Base-by-base conservation (phyloP, 1,139 yeast species). In the Yamadazyma triangularis region DNA sequence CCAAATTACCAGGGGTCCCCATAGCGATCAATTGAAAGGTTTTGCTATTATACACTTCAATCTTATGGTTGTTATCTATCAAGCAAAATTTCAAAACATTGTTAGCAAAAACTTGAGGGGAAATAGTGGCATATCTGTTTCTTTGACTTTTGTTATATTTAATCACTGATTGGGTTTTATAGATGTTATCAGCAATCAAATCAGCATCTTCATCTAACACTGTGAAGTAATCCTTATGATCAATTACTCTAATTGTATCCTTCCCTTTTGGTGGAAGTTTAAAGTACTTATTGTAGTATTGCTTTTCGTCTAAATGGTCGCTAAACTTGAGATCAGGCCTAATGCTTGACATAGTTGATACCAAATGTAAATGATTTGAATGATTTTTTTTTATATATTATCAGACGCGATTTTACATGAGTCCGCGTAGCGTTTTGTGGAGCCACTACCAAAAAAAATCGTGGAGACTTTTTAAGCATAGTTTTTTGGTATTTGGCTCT, bases 1-100 rank as follows among this genome's bases (percentile, higher is more conserved):
- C 86, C 31, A 88, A 64, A 53, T 91, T 89, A 4, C 98, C 98
- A 1, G 97, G 96, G 1, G 96, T 82, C 1, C 95, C 96, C 30
- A 71, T 60, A 38, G 72, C 71, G 19, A 71, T 39, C 31, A 83
- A 50, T 28, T 63, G 65, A 80, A 95, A 87, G 30, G 56, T 58
- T 38, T 66, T 68, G 39, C 64, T 76, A 50, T 81, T 54, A 43
- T 66, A 89, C 15, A 91, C 72, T 50, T 89, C 96, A 16, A 91
- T 73, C 51, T 86, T 86, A 39, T 47, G 45, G n/a, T 87, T 87
- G 31, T 72, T 67, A 31, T 80, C 86, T 28, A 87, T 65, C 23
- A 91, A 64, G 31, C 86, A 78, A 38, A 71, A 73, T 38, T 74
- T 75, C 42, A 89, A 59, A 30, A 88, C 73, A 33, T 73, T 77